Conservation (phyloP, 306 rosid species). For the Fagus sylvatica region DNA sequence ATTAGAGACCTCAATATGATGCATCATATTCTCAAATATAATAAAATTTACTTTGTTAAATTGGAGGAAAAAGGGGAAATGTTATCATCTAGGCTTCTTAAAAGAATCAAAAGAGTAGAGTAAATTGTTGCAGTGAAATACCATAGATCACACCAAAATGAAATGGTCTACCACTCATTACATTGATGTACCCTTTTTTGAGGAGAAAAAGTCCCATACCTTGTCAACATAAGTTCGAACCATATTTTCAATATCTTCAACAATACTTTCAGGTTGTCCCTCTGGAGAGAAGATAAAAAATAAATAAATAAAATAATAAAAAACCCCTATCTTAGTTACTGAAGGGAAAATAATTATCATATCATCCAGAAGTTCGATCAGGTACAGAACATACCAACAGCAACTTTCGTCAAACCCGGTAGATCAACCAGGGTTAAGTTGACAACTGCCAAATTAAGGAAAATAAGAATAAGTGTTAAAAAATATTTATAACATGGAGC, state of each 20-base stretch:
- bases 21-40: background rate
- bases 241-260: constrained; percentile 88
- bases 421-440: constrained; percentile 91
- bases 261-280: constrained; percentile 94
- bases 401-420: constrained; percentile 97
- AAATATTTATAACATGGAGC: background rate
- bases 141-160: background rate
- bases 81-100: background rate
- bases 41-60: background rate
- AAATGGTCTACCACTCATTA: background rate
- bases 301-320: background rate
- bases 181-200: background rate
- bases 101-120: background rate
- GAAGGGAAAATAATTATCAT: background rate
- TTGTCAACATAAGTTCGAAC: constrained; percentile 83
- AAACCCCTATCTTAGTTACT: background rate
- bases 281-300: constrained; percentile 43
- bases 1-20: background rate
- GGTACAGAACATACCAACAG: constrained; percentile 65
- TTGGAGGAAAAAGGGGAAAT: background rate
- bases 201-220: constrained; percentile 39
- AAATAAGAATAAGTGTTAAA: constrained; percentile 12
- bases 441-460: constrained; percentile 70
- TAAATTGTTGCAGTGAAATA: background rate
- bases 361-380: background rate